Evolutionary conservation across 257 asterid species (phyloP).

Genomic region (Eucommia ulmoides): DNA sequence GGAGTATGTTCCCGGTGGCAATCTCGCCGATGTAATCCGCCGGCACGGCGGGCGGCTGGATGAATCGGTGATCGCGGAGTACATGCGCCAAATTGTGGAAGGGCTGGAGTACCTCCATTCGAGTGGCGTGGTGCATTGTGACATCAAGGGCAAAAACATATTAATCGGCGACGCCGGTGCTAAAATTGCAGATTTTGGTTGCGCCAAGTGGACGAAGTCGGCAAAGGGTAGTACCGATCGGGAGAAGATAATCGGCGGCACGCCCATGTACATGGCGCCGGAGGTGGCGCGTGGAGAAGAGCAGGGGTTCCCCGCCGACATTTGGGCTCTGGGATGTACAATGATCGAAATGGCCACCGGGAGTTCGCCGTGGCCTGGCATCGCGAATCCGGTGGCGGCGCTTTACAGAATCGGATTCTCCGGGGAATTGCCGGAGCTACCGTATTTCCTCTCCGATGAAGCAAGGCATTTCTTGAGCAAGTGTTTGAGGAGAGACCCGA

Average conservation of each 20-base stretch:
- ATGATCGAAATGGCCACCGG: slow-evolving; percentile 73
- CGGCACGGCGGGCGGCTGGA: slow-evolving; percentile 22
- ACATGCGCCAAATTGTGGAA: slow-evolving; percentile 25
- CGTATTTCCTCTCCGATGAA: slow-evolving; percentile 36
- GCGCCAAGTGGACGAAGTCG: slow-evolving; percentile 28
- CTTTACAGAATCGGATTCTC: slow-evolving; percentile 50
- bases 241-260: slow-evolving; percentile 25
- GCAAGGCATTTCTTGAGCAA: slow-evolving; percentile 59
- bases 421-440: slow-evolving; percentile 43
- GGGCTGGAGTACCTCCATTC: slow-evolving; percentile 63
- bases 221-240: slow-evolving; percentile 7
- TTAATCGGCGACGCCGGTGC: slow-evolving; percentile 27
- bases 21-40: slow-evolving; percentile 21
- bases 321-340: slow-evolving; percentile 83
- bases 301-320: slow-evolving; percentile 60
- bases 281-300: too few species aligned
- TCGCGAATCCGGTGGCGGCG: slow-evolving; percentile 14
- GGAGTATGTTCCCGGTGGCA: slow-evolving; percentile 42
- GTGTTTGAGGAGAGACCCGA: slow-evolving; percentile 43
- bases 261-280: too few species aligned
- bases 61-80: slow-evolving; percentile 23
- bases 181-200: slow-evolving; percentile 67
- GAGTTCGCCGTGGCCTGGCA: slow-evolving; percentile 46
- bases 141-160: slow-evolving; percentile 59
- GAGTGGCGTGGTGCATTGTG: slow-evolving; percentile 62